phyloP scores from a whole-genome alignment of 208 protist genomes.

The Acanthamoeba royreba region DNA sequence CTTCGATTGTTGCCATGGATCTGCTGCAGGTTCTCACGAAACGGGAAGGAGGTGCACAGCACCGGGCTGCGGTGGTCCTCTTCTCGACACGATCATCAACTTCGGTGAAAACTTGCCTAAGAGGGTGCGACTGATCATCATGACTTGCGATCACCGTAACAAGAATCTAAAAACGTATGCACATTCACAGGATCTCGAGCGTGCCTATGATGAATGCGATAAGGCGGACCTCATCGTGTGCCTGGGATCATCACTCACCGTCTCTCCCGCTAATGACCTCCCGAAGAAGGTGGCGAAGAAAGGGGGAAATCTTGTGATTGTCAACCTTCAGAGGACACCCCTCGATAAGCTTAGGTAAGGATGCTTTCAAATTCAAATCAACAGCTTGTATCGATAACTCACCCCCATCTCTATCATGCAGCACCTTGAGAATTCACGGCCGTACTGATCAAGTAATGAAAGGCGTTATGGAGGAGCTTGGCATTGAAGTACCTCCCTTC shows the following conservation, averaged over 20 bases:
- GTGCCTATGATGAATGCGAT: neutral
- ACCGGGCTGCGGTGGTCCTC: neutral
- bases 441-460: neutral
- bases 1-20: neutral
- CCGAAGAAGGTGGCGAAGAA: constrained; percentile 8
- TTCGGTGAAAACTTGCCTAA: constrained; percentile 53
- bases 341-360: neutral
- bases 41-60: constrained; percentile 40
- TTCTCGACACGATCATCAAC: constrained; percentile 54
- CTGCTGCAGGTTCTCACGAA: neutral
- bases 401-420: neutral
- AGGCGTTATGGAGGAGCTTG: constrained; percentile 45
- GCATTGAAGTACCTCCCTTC: constrained; percentile 12
- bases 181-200: neutral
- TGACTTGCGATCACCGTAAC: too few species aligned
- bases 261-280: constrained; percentile 40
- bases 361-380: neutral
- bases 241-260: constrained; percentile 44
- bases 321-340: constrained; percentile 46
- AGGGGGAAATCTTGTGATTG: neutral
- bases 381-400: neutral
- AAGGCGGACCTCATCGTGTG: constrained; percentile 36
- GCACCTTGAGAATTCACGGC: neutral
- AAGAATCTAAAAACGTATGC: too few species aligned
- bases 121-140: neutral